Conservation (phyloP, 768 basidiomycete genomes). For the Serendipita sp. region DNA sequence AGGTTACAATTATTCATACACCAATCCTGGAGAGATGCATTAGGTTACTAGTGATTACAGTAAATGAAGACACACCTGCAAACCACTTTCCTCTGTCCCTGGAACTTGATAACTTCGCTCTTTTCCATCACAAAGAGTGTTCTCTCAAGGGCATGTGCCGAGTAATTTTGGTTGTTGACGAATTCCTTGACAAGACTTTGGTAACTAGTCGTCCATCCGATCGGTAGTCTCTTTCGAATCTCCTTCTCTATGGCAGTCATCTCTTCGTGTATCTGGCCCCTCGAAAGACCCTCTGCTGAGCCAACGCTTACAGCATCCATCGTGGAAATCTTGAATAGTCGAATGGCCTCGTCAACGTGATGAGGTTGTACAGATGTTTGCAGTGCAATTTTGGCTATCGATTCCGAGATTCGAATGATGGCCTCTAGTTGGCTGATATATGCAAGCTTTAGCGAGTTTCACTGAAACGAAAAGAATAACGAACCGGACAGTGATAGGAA, state of each 20-base stretch:
- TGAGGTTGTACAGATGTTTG: constrained; percentile 73
- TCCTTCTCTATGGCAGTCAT: constrained; percentile 83
- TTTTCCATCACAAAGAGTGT: constrained; percentile 88
- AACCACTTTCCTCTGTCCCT: constrained; percentile 53
- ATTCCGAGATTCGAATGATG: constrained; percentile 96
- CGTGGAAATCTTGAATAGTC: constrained; percentile 94
- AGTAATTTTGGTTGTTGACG: constrained; percentile 81
- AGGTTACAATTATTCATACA: background rate
- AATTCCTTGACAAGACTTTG: constrained; percentile 87
- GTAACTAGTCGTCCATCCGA: constrained; percentile 96
- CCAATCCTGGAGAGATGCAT: background rate
- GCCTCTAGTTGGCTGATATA: constrained; percentile 77
- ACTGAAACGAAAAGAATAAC: constrained; percentile 16
- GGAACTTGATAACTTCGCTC: constrained; percentile 85
- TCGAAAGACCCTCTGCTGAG: constrained; percentile 79
- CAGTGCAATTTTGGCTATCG: constrained; percentile 85
- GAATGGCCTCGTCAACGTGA: constrained; percentile 95
- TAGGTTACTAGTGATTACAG: background rate
- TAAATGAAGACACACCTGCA: constrained; percentile 23
- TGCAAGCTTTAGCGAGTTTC: background rate
- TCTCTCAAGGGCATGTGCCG: constrained; percentile 78
- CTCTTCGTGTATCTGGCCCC: constrained; percentile 86
- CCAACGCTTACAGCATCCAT: constrained; percentile 98
- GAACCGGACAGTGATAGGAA: constrained; percentile 93
- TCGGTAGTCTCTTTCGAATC: constrained; percentile 62